Base-by-base conservation (phyloP, 257 asterid genomes). In the Solanum verrucosum region DNA sequence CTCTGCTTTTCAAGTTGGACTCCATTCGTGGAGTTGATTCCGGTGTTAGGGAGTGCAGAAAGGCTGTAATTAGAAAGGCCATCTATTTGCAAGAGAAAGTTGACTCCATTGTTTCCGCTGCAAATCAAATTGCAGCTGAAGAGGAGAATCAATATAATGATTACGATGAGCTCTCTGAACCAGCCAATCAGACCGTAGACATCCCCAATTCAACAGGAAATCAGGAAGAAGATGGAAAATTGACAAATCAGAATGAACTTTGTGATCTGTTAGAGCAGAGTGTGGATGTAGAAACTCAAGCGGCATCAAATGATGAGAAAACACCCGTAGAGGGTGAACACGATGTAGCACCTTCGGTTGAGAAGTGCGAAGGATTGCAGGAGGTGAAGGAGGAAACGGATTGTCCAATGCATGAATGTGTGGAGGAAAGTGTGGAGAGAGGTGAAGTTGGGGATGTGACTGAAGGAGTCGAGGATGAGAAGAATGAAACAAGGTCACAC, bases 21-120 rank as follows among this genome's bases (percentile, higher is more conserved):
- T 93, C 97, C 7, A 89, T 96, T 74, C 65, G 89, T 18, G 97
- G 98, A 4, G 25, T 92, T 13, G 98, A 94, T 90, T 90, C 87
- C 3, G 98, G 98, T 3, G 93, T 96, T 5, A 91, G 96, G 92
- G 91, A n/a, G 21, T 94, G 92, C 84, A 89, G 99, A 88, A 96
- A 91, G 89, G 88, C 93, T 3, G 99, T 96, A 38, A 92, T 92
- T 72, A 89, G 91, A 31, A 95, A 93, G 93, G 97, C 91, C 6
- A 92, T 96, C 40, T 91, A 92, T 2, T 74, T 95, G 92, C 99
- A 95, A 85, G 99, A 96, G 72, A 90, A 81, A 77, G 87, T 95
- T 11, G 99, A 96, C 82, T 88, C 94, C 2, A 86, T 93, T 20
- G 93, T 84, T 81, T 21, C 21, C 3, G n/a, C 68, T 6, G 25